Percentiles rank a stretch among this genome's conserved stretches.
Evolutionary conservation across 2,329 filamentous ascomycete species (phyloP).

Genomic region (Ascocoryne sarcoides): DNA sequence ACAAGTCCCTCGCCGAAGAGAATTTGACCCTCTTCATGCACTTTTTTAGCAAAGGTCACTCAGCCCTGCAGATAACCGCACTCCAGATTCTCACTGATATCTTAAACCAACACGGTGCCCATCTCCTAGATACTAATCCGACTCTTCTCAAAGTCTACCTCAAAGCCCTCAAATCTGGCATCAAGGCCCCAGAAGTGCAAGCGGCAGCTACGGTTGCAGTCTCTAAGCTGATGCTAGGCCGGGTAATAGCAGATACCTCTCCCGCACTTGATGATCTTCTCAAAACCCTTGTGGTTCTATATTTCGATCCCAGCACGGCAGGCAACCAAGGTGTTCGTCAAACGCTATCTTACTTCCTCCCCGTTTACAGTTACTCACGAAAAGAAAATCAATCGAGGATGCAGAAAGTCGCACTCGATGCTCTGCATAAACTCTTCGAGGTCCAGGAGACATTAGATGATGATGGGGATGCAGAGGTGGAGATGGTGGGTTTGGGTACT

Average conservation of each 20-base stretch:
- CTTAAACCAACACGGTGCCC: conserved; percentile 75
- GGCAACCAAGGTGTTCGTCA: conserved; percentile 78
- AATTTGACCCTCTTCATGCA: conserved; percentile 91
- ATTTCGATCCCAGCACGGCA: conserved; percentile 78
- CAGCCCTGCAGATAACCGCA: conserved; percentile 79
- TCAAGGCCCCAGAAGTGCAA: conserved; percentile 64
- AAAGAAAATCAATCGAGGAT: conserved; percentile 76
- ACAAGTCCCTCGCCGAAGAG: conserved; percentile 83
- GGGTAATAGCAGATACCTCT: conserved; percentile 57
- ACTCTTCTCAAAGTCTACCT: conserved; percentile 78
- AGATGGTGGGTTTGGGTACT: conserved; percentile 69
- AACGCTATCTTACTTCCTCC: conserved; percentile 85
- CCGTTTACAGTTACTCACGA: conserved; percentile 85
- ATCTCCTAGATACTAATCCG: conserved; percentile 60
- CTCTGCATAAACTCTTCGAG: conserved; percentile 67
- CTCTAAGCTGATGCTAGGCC: conserved; percentile 77
- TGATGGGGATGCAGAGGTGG: conserved; percentile 65
- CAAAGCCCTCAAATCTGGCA: conserved; percentile 66
- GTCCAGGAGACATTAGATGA: conserved; percentile 64
- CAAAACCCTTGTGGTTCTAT: conserved; percentile 73
- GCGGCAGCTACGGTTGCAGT: conserved; percentile 72
- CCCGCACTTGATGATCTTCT: conserved; percentile 66
- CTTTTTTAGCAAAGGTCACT: conserved; percentile 89
- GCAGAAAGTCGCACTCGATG: conserved; percentile 62
- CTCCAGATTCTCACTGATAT: conserved; percentile 91